phyloP scores from a whole-genome alignment of 345 rosid species.

The Eucalyptus regnans region DNA sequence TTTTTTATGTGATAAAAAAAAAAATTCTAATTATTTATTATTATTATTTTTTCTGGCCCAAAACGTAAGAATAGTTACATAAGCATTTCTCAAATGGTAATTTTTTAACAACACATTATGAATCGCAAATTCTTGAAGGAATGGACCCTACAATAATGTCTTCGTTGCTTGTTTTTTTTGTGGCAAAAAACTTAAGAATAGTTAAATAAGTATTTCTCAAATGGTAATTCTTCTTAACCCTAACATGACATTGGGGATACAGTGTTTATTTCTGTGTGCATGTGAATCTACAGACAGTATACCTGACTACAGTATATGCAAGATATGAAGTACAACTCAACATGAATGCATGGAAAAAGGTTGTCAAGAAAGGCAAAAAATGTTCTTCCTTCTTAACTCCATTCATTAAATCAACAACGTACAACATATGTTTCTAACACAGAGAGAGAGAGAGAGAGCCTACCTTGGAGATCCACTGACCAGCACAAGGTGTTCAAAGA shows the following conservation, averaged over 20 bases:
- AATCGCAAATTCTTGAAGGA: too few species aligned
- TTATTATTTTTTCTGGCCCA: too few species aligned
- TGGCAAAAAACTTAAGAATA: too few species aligned
- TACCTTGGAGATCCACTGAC: slow-evolving; percentile 27
- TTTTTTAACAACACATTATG: too few species aligned
- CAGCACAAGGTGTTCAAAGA: slow-evolving; percentile 11
- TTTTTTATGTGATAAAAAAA: too few species aligned
- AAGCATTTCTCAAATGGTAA: too few species aligned
- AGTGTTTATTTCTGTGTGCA: neutral
- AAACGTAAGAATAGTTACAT: rapidly evolving
- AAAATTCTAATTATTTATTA: too few species aligned
- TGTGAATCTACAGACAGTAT: neutral
- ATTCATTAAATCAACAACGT: neutral
- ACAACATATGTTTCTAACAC: neutral
- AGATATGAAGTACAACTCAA: neutral
- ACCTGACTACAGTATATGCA: neutral
- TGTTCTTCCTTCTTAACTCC: neutral
- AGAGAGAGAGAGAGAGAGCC: neutral
- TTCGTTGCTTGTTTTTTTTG: too few species aligned
- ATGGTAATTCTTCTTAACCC: neutral
- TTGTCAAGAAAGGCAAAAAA: neutral
- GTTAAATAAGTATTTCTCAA: too few species aligned
- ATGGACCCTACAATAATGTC: too few species aligned
- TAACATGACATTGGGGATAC: neutral
- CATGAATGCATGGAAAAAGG: neutral